A percentile compares a stretch with the other conserved stretches of the same genome.
Conservation (phyloP, 1,284 basidiomycete species). For the Cerrena zonata region DNA sequence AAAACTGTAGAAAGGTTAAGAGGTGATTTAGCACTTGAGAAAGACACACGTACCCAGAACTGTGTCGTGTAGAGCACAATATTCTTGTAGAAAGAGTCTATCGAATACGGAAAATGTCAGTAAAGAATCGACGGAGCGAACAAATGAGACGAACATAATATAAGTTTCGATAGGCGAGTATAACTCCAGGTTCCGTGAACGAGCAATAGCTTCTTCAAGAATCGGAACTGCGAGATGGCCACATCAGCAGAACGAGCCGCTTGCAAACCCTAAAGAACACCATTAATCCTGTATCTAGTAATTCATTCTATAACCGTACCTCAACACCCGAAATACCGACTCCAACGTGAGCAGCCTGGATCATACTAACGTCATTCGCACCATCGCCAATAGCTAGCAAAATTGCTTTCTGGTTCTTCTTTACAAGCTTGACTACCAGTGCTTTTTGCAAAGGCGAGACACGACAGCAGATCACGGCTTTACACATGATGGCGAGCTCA, state of each 20-base stretch:
- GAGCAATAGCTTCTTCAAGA: conserved; percentile 87
- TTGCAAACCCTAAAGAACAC: conserved; percentile 75
- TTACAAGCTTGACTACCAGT: conserved; percentile 95
- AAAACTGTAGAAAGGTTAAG: conserved; percentile 56
- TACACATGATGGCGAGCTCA: conserved; percentile 96
- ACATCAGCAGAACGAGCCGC: conserved; percentile 95
- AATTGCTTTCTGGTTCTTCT: conserved; percentile 89
- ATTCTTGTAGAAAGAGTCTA: conserved; percentile 96
- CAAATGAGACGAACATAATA: conserved; percentile 66
- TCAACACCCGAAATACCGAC: conserved; percentile 98
- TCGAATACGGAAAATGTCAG: too few species aligned
- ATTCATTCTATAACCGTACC: conserved; percentile 36
- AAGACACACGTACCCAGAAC: conserved; percentile 71
- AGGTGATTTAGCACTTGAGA: neutral
- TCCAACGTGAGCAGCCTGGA: conserved; percentile 94
- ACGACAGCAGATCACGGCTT: conserved; percentile 96
- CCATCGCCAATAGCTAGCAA: conserved; percentile 95
- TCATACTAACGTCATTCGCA: conserved; percentile 96
- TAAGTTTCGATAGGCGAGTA: conserved; percentile 88
- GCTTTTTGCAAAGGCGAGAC: conserved; percentile 98
- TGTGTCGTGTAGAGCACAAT: conserved; percentile 96
- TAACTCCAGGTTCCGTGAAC: conserved; percentile 99
- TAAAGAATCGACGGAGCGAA: neutral
- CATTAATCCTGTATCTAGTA: neutral
- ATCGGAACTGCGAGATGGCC: conserved; percentile 98